Evolutionary conservation across 441 rosid species (phyloP), one percentile per base, ranked within the genome.

Genomic region (Aleurites moluccanus): DNA sequence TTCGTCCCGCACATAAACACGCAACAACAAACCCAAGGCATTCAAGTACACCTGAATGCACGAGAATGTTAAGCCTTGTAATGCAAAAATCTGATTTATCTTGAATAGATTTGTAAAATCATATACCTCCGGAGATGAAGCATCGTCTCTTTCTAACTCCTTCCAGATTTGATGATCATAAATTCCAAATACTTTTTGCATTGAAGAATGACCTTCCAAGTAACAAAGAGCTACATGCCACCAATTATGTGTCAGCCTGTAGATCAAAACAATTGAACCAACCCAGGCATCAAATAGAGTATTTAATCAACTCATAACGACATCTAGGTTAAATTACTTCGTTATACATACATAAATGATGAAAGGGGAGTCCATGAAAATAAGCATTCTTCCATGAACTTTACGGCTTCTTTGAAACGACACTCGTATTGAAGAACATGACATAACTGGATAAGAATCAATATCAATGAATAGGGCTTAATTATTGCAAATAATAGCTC

Each of bases 191-290:
- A 90, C 85, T 75, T 85, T 88, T 66, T 75, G 76, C 27, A 89
- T 82, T 20, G 90, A 83, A 80, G 93, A 83, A 82, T 91, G 87
- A 73, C 97, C 97, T 89, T 91, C 99, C 85, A 95, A 77, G 87
- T 89, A 95, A 85, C 97, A 95, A 65, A 95, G 92, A 61, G 97
- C 96, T 64, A 91, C 84, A 69, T 92, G 99, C 98, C 99, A 95
- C 99, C 99, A 95, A 79, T 95, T 90, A 86, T 95, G 98, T 33
- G 97, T 95, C 53, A 83, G 83, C 92, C 99, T 95, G 73, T 63
- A 27, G 42, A 67, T 73, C 68, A 13, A 75, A 70, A 56, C 14
- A 50, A 55, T 55, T n/a, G 35, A 67, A 2, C 44, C 42, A 69
- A 27, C 52, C 59, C 20, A 28, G 63, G 57, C 62, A 74, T 75